phyloP scores from a whole-genome alignment of 2,329 filamentous ascomycete species.

The Dothiorella sarmentorum region DNA sequence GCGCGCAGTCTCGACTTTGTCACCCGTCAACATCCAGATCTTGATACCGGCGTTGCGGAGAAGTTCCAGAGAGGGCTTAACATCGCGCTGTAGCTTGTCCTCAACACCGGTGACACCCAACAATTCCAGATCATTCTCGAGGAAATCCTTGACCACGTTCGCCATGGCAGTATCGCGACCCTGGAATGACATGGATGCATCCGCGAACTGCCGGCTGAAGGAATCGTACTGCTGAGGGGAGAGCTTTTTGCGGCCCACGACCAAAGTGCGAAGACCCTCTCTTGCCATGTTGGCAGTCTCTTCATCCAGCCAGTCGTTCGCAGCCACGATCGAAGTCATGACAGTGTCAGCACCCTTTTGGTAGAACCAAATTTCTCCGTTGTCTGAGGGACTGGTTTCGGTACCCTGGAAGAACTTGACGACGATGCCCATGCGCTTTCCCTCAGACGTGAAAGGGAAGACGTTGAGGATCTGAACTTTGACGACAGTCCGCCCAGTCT shows the following conservation, averaged over 20 bases:
- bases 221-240: conserved; percentile 75
- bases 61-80: conserved; percentile 91
- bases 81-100: conserved; percentile 91
- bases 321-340: conserved; percentile 91
- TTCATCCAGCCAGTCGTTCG: conserved; percentile 98
- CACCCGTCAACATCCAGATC: conserved; percentile 99
- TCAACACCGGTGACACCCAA: conserved; percentile 97
- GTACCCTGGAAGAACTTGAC: conserved; percentile 67
- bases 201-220: conserved; percentile 70
- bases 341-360: conserved; percentile 98
- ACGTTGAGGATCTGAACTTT: conserved; percentile 86
- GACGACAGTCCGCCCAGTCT: conserved; percentile 71
- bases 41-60: conserved; percentile 96
- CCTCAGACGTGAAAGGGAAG: conserved; percentile 96
- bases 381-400: conserved; percentile 42
- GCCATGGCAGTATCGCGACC: conserved; percentile 81
- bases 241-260: conserved; percentile 87
- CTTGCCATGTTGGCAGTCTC: conserved; percentile 99
- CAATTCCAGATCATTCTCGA: conserved; percentile 86
- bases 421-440: conserved; percentile 97
- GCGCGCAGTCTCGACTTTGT: conserved; percentile 96
- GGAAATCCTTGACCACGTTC: conserved; percentile 70
- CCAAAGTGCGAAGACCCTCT: conserved; percentile 88
- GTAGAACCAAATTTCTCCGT: conserved; percentile 93
- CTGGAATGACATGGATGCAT: conserved; percentile 76